These are phyloP conservation scores for Cylindrodendrum hubeiense DNA, from an alignment of 2,329 filamentous ascomycete genomes.

Conservation along the genomic window DNA sequence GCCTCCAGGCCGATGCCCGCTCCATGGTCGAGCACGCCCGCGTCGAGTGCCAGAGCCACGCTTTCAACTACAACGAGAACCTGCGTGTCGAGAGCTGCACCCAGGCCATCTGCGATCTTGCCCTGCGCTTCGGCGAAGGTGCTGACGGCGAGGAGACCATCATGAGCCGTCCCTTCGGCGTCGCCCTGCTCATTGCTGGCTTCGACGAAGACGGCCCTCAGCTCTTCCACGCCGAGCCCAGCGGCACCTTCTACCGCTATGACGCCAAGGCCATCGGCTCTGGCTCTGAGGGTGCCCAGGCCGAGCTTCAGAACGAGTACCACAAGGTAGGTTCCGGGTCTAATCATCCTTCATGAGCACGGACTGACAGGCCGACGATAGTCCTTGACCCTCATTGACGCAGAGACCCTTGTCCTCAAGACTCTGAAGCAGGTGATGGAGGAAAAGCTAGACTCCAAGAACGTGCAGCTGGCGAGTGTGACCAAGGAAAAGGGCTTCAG, in stretches of 20 bases:
- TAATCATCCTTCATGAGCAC: neutral
- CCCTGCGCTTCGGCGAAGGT: conserved; percentile 95
- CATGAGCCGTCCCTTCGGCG: conserved; percentile 97
- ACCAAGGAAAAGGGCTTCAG: conserved; percentile 98
- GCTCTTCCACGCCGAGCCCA: conserved; percentile 97
- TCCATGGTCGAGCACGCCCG: conserved; percentile 99
- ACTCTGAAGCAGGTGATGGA: conserved; percentile 99
- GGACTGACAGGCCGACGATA: conserved; percentile 46
- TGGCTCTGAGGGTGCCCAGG: conserved; percentile 96
- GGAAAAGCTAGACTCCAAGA: conserved; percentile 99
- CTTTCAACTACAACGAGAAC: conserved; percentile 97
- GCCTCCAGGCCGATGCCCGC: conserved; percentile 95
- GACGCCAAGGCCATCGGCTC: conserved; percentile 99
- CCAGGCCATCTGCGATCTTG: conserved; percentile 97
- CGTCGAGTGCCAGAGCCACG: conserved; percentile 96
- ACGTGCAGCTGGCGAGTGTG: conserved; percentile 97
- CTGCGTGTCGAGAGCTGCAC: conserved; percentile 97
- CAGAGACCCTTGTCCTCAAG: conserved; percentile 95
- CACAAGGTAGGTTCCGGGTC: conserved; percentile 76
- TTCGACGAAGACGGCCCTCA: conserved; percentile 98
- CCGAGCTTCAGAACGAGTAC: conserved; percentile 98
- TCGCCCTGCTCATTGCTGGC: conserved; percentile 94
- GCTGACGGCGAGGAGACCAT: conserved; percentile 98
- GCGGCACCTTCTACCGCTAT: conserved; percentile 98
- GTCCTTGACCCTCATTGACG: conserved; percentile 92